Percentiles rank a stretch among this genome's conserved stretches.
Conservation (phyloP, 805 yeast genomes). For the Kurtzmaniella cleridarum region DNA sequence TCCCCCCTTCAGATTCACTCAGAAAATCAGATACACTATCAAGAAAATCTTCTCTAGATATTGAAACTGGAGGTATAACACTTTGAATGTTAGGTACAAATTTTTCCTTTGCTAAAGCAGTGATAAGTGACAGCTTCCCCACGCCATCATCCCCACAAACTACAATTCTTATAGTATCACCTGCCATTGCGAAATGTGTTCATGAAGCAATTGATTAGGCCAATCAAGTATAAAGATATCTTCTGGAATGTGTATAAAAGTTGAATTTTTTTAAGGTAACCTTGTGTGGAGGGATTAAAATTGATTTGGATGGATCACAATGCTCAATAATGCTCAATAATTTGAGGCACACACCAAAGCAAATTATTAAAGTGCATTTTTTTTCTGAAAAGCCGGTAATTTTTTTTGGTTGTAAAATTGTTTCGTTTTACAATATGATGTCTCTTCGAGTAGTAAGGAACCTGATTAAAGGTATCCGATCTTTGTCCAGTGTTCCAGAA, state of each 20-base stretch:
- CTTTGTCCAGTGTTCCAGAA: conserved; percentile 19
- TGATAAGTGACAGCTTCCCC: conserved; percentile 75
- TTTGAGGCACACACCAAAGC: not conserved
- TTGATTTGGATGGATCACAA: not conserved
- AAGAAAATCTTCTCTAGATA: conserved; percentile 62
- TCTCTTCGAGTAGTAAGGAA: too few species aligned
- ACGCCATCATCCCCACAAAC: conserved; percentile 94
- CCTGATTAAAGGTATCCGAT: not conserved
- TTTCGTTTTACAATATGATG: too few species aligned
- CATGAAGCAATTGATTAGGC: too few species aligned
- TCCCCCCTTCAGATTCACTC: not conserved
- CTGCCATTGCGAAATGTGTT: conserved; percentile 10
- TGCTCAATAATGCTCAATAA: not conserved
- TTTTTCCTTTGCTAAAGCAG: conserved; percentile 75
- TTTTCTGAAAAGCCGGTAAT: not conserved
- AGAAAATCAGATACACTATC: conserved; percentile 23
- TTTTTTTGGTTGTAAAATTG: not conserved
- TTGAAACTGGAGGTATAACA: conserved; percentile 76
- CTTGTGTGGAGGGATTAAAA: not conserved
- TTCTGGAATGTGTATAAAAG: too few species aligned
- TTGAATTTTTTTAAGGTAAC: too few species aligned
- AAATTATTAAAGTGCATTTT: not conserved
- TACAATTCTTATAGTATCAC: conserved; percentile 67
- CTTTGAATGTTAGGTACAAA: conserved; percentile 74
- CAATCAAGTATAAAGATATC: too few species aligned